Base-by-base conservation (phyloP, 257 asterid species). In the Solanum paucissectum region DNA sequence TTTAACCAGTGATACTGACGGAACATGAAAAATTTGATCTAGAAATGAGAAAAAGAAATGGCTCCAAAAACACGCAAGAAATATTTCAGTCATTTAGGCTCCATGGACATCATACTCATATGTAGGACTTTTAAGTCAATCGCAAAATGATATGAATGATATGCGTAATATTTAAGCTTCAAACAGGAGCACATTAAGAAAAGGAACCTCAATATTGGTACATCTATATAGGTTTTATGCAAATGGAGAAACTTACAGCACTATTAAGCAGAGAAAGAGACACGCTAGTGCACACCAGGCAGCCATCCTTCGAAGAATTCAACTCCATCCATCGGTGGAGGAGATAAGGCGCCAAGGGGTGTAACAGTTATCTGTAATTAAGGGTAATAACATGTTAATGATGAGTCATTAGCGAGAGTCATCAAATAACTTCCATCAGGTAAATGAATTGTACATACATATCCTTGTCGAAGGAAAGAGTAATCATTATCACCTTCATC, bases 311-410 rank as follows among this genome's bases (percentile, higher is more conserved):
- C 86, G 88, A 94, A 94, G 89, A 85, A 96, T 27, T 94, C 89
- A 27, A 89, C 91, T 58, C 91, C 91, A 86, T 93, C 96, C 21
- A 77, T 49, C 10, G 93, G 96, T 34, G 98, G 93, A 86, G 90
- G 93, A 66, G 95, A 94, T 89, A 93, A 90, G 83, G 97, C 98
- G 29, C 95, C 94, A 29, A 95, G 92, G 90, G 99, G 98, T 71
- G 93, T 94, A 83, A 94, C 94, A 60, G 95, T 91, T 77, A 95
- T 96, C 99, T 96, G 95, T 88, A 93, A 88, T 83, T 75, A 58
- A 87, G 84, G 58, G 29, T 33, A 87, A 76, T 42, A 6, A 29
- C 81, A 81, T 86, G 64, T 88, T 86, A 60, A 34, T 29, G 40
- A 38, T 85, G 68, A 46, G 68, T 23, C 68, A 81, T 29, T 46